A percentile compares a stretch with the other conserved stretches of the same genome.
Evolutionary conservation across 1,284 basidiomycete genomes (phyloP).

Genomic region (Trichosporon sp.): DNA sequence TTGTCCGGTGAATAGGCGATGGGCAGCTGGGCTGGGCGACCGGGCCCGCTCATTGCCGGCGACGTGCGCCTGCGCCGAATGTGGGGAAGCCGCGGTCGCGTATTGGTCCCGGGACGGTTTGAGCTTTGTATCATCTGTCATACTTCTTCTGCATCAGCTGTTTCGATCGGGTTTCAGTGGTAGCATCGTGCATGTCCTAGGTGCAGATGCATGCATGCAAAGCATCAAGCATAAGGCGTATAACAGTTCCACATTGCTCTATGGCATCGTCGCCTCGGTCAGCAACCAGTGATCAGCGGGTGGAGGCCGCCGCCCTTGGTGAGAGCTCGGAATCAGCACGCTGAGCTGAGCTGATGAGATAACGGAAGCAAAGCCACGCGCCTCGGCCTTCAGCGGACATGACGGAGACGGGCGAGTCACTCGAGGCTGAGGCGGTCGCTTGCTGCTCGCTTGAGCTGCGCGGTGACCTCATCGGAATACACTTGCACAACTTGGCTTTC

Average conservation of each 20-base stretch:
- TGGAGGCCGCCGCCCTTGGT: background rate
- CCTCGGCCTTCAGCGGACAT: background rate
- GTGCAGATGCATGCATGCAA: background rate
- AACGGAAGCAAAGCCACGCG: background rate
- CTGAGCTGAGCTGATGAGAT: background rate
- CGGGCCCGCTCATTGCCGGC: conserved; percentile 3
- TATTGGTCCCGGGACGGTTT: conserved; percentile 2
- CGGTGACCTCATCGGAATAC: background rate
- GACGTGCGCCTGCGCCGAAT: background rate
- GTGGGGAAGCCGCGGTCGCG: background rate
- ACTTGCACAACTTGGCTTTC: no score
- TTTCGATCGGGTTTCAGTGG: background rate
- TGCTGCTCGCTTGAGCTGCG: background rate
- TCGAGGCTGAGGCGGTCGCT: no score
- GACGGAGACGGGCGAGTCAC: background rate
- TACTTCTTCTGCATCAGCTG: background rate
- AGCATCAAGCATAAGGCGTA: background rate
- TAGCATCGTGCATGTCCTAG: background rate
- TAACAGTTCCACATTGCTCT: background rate
- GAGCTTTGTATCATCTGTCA: no score
- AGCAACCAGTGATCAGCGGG: no score
- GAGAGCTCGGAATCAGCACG: no score
- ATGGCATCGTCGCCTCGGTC: background rate
- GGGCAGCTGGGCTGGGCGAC: no score
- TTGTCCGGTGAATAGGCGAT: background rate